phyloP scores from a whole-genome alignment of 495 filamentous ascomycete species.

The Melanomma pulvis-pyrius region DNA sequence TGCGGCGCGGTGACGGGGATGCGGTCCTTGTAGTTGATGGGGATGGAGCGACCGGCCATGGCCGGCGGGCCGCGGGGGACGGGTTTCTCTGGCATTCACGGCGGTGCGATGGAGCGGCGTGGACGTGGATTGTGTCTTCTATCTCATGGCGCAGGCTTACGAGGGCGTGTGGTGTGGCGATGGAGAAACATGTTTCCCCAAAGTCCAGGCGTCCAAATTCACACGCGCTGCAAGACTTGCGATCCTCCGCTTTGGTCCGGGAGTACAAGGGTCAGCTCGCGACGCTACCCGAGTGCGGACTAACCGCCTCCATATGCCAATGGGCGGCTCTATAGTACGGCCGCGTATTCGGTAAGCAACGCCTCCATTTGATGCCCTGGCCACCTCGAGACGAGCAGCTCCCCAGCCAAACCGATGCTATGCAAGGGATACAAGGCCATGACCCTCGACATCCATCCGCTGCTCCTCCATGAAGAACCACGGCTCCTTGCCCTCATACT shows the following conservation, averaged over 20 bases:
- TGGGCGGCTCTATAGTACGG: neutral
- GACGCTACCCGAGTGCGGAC: too few species aligned
- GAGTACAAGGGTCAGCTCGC: neutral
- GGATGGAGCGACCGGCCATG: neutral
- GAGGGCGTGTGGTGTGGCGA: neutral
- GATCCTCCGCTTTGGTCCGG: neutral
- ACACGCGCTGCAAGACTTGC: neutral
- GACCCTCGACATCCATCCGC: neutral
- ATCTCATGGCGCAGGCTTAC: neutral
- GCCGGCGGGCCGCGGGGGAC: neutral
- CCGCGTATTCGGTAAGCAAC: too few species aligned
- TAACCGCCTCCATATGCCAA: neutral
- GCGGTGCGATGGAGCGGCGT: neutral
- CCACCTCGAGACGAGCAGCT: neutral
- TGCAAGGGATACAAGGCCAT: neutral
- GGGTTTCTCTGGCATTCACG: neutral
- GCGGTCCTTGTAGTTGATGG: neutral
- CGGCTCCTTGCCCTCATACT: slow-evolving; percentile 54
- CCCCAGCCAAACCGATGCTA: neutral
- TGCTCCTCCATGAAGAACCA: slow-evolving; percentile 56
- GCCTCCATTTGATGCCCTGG: too few species aligned
- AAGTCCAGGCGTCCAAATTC: neutral
- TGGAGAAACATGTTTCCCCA: neutral
- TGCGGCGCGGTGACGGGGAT: slow-evolving; percentile 22
- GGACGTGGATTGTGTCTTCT: neutral